Evolutionary conservation across 352 stramenopile species (phyloP).

Genomic region (Pythium biforme): DNA sequence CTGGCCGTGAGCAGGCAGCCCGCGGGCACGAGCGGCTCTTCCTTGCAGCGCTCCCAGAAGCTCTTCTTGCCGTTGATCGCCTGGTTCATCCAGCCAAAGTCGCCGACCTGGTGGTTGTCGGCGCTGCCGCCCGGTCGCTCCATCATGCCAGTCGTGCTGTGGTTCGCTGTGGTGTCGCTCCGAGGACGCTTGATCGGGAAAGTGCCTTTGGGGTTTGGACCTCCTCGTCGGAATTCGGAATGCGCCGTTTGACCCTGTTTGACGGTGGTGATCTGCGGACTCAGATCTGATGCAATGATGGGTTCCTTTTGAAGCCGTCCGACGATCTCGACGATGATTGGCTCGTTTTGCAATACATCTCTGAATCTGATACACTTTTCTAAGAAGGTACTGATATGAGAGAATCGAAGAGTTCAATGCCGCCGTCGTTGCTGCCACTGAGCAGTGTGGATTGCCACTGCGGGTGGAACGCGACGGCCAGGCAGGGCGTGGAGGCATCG

Average conservation of each 20-base stretch:
- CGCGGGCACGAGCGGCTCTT: slow-evolving; percentile 77
- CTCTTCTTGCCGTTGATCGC: slow-evolving; percentile 57
- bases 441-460: slow-evolving; percentile 15
- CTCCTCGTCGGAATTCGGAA: slow-evolving; percentile 28
- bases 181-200: neutral
- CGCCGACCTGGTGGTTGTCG: slow-evolving; percentile 33
- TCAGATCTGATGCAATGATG: slow-evolving; percentile 20
- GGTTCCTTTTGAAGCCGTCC: slow-evolving; percentile 11
- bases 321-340: slow-evolving; percentile 8
- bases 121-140: slow-evolving; percentile 23
- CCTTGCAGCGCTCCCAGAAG: slow-evolving; percentile 57
- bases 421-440: slow-evolving; percentile 4
- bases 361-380: slow-evolving; percentile 12
- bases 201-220: neutral
- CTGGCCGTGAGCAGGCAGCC: slow-evolving; percentile 61
- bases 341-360: neutral
- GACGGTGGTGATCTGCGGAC: neutral
- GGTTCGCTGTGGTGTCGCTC: neutral
- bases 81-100: slow-evolving; percentile 72
- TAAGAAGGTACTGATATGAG: neutral
- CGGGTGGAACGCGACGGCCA: slow-evolving; percentile 16
- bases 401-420: slow-evolving; percentile 7
- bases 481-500: slow-evolving; percentile 1
- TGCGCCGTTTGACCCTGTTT: slow-evolving; percentile 14
- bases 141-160: neutral